Conservation (phyloP, 345 rosid genomes). For the Tarenaya hassleriana region DNA sequence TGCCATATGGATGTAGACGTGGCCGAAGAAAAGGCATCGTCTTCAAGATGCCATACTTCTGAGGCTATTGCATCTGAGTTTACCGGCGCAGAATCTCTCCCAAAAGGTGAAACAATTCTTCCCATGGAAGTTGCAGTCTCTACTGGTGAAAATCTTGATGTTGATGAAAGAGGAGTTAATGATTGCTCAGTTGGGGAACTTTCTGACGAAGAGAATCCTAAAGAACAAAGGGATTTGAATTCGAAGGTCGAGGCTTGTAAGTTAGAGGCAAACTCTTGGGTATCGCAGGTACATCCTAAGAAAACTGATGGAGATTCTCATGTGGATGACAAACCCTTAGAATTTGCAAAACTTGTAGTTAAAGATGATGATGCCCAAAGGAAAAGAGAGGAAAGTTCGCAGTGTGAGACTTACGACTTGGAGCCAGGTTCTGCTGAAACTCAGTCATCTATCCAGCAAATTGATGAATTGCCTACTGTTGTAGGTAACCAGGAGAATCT, state of each 20-base stretch:
- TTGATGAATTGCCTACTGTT: slow-evolving; percentile 13
- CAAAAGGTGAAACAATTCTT: slow-evolving; percentile 14
- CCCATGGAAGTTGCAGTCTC: slow-evolving; percentile 8
- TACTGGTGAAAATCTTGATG: not conserved
- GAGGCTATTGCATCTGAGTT: slow-evolving; percentile 18
- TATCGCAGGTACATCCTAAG: slow-evolving; percentile 5
- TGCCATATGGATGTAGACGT: slow-evolving; percentile 6
- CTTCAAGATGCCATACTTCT: slow-evolving; percentile 5
- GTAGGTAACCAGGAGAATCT: slow-evolving; percentile 8
- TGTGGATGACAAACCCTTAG: too few relatives aligned
- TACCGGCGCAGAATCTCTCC: slow-evolving; percentile 20
- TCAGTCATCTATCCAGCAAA: slow-evolving; percentile 5
- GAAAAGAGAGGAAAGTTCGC: too few relatives aligned
- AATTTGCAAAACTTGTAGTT: too few relatives aligned
- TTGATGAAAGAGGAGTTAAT: slow-evolving; percentile 8
- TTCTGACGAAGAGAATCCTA: not conserved
- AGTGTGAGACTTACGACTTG: not conserved
- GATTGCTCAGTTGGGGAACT: too few relatives aligned
- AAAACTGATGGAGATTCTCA: too few relatives aligned
- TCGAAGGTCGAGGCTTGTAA: not conserved
- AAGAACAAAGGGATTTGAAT: slow-evolving; percentile 16
- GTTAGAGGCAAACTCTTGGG: too few relatives aligned
- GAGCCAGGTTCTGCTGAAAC: slow-evolving; percentile 17
- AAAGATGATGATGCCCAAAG: too few relatives aligned
- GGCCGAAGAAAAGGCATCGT: slow-evolving; percentile 8